phyloP scores from a whole-genome alignment of 495 filamentous ascomycete genomes.

The Trichoderma asperelloides region DNA sequence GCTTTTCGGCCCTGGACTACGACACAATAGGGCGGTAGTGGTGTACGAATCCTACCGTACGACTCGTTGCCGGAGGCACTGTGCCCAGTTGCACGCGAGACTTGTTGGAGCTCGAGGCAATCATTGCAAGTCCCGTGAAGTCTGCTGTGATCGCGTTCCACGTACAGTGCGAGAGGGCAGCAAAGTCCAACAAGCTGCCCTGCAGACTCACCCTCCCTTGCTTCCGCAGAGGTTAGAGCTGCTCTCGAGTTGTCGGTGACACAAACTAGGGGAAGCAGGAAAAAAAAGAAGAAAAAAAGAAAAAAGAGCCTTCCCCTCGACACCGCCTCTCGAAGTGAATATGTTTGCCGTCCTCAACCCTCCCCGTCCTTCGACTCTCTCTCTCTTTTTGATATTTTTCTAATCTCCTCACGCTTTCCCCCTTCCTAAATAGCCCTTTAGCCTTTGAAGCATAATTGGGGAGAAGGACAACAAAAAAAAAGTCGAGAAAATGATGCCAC shows the following conservation, averaged over 20 bases:
- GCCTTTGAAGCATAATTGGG: background rate
- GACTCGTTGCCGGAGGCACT: background rate
- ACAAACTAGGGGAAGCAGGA: background rate
- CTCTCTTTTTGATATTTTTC: background rate
- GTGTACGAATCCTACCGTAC: background rate
- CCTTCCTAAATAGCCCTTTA: background rate
- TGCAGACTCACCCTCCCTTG: slow-evolving; percentile 3
- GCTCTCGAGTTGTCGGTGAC: slow-evolving; percentile 5
- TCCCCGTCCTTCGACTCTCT: background rate
- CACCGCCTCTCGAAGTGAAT: background rate
- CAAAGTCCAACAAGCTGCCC: background rate
- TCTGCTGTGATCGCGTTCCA: background rate
- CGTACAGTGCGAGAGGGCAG: background rate
- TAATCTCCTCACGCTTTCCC: background rate
- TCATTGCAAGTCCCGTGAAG: background rate
- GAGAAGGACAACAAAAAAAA: background rate
- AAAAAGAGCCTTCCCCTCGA: background rate
- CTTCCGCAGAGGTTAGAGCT: background rate
- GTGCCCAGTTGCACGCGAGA: background rate
- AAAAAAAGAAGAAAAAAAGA: background rate
- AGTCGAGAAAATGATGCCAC: background rate
- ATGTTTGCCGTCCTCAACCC: background rate
- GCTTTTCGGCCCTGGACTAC: background rate
- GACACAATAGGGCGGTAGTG: background rate
- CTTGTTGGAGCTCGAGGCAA: background rate